These are phyloP conservation scores for Cladophialophora chaetospira DNA, from an alignment of 2,329 filamentous ascomycete species.

Conservation along the genomic window DNA sequence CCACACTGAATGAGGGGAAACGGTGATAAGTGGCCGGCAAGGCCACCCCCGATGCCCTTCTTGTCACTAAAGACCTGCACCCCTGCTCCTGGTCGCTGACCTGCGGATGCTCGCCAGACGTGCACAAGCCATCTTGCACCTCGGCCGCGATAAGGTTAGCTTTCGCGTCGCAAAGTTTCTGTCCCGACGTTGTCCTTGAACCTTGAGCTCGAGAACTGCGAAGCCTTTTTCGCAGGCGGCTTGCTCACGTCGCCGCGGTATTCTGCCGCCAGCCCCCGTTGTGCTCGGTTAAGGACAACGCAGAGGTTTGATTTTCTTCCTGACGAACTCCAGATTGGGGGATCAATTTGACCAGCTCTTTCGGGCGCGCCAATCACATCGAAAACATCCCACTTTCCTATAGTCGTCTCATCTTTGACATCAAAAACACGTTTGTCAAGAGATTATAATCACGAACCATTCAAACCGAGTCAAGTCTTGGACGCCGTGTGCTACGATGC, in stretches of 20 bases:
- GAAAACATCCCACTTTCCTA: too few relatives aligned
- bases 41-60: constrained; percentile 4
- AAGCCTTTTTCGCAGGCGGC: not conserved
- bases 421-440: too few relatives aligned
- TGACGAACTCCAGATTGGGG: constrained; percentile 13
- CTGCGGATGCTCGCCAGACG: constrained; percentile 21
- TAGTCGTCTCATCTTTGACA: too few relatives aligned
- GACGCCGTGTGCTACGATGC: not conserved
- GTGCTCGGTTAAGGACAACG: constrained; percentile 11
- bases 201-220: constrained; percentile 40
- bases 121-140: constrained; percentile 17
- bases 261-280: constrained; percentile 43
- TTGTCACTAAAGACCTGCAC: not conserved
- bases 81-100: constrained; percentile 23
- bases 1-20: constrained; percentile 14
- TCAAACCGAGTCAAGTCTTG: constrained; percentile 10
- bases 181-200: constrained; percentile 42
- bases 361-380: too few relatives aligned
- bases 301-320: constrained; percentile 3
- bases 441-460: too few relatives aligned
- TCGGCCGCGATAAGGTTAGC: constrained; percentile 17
- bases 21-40: constrained; percentile 21
- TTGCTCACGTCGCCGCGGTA: not conserved
- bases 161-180: constrained; percentile 4
- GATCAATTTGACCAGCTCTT: constrained; percentile 3